Conservation (phyloP, 2,329 filamentous ascomycete species). For the Emmonsiellopsis sp. region DNA sequence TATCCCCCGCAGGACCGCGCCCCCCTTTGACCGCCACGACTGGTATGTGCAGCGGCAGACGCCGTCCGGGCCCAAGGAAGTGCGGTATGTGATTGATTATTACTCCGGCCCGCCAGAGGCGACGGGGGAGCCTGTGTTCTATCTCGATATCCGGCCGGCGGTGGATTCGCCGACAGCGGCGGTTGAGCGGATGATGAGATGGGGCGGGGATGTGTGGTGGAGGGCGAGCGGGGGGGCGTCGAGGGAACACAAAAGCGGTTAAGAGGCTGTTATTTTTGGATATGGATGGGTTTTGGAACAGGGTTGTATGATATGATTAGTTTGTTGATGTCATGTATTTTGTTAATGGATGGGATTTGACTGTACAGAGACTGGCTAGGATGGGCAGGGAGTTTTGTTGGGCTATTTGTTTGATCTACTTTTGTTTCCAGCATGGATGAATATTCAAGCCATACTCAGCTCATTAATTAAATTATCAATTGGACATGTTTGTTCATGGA, state of each 20-base stretch:
- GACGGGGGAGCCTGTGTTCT: conserved; percentile 88
- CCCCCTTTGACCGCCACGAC: conserved; percentile 93
- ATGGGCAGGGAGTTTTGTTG: no score
- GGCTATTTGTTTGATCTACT: background rate
- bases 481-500: background rate
- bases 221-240: conserved; percentile 66
- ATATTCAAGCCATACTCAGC: background rate
- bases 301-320: no score
- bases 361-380: no score
- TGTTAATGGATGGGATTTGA: no score
- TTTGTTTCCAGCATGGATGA: background rate
- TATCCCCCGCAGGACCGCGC: conserved; percentile 50
- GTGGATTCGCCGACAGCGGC: conserved; percentile 70
- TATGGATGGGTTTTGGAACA: background rate
- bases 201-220: conserved; percentile 94
- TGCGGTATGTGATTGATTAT: conserved; percentile 95
- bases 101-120: conserved; percentile 76
- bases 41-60: conserved; percentile 79
- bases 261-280: background rate
- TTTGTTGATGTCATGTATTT: no score
- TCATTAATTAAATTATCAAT: background rate
- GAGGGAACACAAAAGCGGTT: conserved; percentile 25
- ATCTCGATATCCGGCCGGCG: conserved; percentile 85
- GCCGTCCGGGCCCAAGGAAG: conserved; percentile 59
- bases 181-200: conserved; percentile 72